Percentiles rank a stretch among this genome's conserved stretches.
Conservation (phyloP, 805 yeast species). For the Kluyveromyces wickerhamii region DNA sequence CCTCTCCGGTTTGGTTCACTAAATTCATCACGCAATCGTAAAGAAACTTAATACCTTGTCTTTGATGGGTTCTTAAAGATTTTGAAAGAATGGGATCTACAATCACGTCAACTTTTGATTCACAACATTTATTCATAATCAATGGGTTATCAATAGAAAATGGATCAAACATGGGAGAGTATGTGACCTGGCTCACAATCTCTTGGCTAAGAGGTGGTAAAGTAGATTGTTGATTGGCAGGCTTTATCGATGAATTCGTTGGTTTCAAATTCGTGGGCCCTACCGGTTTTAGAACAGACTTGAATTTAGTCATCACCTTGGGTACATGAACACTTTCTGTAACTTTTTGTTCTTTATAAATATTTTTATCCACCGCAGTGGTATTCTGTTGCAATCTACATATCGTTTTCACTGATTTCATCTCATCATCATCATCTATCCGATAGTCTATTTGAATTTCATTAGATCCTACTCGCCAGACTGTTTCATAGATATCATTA, state of each 20-base stretch:
- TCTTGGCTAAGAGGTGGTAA: conserved; percentile 1
- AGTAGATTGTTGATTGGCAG: neutral
- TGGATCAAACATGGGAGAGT: conserved; percentile 36
- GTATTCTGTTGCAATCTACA: conserved; percentile 11
- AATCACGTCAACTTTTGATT: conserved; percentile 38
- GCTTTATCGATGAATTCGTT: neutral
- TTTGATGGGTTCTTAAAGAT: conserved; percentile 73
- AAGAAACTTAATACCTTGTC: conserved; percentile 73
- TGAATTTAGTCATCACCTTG: conserved; percentile 2
- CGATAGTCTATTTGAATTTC: conserved; percentile 59
- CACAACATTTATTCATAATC: conserved; percentile 32
- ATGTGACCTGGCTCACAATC: conserved; percentile 4
- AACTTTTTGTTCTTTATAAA: no score
- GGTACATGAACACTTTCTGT: no score
- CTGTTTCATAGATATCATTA: conserved; percentile 29
- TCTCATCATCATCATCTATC: conserved; percentile 22
- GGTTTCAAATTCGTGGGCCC: neutral
- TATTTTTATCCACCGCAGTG: no score
- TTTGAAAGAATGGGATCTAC: conserved; percentile 51
- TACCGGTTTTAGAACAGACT: neutral
- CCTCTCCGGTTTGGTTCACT: conserved; percentile 15
- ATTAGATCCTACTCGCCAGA: conserved; percentile 44
- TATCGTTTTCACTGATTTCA: conserved; percentile 11
- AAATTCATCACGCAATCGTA: conserved; percentile 78
- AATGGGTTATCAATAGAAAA: conserved; percentile 31